A percentile compares a stretch with the other conserved stretches of the same genome.
Evolutionary conservation across 352 stramenopile species (phyloP).

Genomic region (Halophytophthora batemanensis): DNA sequence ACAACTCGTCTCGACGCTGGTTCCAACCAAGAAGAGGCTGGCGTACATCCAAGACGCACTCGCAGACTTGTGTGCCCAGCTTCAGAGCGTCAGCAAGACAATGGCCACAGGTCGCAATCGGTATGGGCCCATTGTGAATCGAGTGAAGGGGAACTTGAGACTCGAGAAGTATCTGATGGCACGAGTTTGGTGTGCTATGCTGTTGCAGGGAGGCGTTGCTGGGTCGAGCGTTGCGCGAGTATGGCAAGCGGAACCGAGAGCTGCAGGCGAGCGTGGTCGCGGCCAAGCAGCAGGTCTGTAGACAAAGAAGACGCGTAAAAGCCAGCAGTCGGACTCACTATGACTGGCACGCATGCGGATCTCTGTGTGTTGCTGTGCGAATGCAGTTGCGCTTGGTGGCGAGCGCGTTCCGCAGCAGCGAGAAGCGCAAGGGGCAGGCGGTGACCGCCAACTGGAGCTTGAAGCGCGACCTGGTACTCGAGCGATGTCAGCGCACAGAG

Average conservation of each 20-base stretch:
- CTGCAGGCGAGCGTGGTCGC: slow-evolving; percentile 36
- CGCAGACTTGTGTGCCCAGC: slow-evolving; percentile 25
- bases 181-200: not conserved
- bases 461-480: slow-evolving; percentile 53
- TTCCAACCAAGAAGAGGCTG: slow-evolving; percentile 29
- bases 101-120: slow-evolving; percentile 26
- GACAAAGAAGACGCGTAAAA: not conserved
- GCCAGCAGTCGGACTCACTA: not conserved
- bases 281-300: slow-evolving; percentile 37
- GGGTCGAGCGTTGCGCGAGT: slow-evolving; percentile 44
- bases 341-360: too few species aligned
- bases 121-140: slow-evolving; percentile 9
- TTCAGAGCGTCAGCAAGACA: slow-evolving; percentile 33
- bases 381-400: slow-evolving; percentile 32
- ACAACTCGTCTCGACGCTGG: slow-evolving; percentile 24
- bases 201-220: slow-evolving; percentile 39
- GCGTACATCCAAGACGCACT: slow-evolving; percentile 28
- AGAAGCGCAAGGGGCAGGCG: slow-evolving; percentile 37
- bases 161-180: not conserved
- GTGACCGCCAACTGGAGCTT: slow-evolving; percentile 30
- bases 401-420: slow-evolving; percentile 30
- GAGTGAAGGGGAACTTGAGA: not conserved
- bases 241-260: slow-evolving; percentile 46
- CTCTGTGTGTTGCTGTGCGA: not conserved
- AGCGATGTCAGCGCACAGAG: slow-evolving; percentile 56